Evolutionary conservation across 768 basidiomycete genomes (phyloP).

Genomic region (Baorangia bicolor): DNA sequence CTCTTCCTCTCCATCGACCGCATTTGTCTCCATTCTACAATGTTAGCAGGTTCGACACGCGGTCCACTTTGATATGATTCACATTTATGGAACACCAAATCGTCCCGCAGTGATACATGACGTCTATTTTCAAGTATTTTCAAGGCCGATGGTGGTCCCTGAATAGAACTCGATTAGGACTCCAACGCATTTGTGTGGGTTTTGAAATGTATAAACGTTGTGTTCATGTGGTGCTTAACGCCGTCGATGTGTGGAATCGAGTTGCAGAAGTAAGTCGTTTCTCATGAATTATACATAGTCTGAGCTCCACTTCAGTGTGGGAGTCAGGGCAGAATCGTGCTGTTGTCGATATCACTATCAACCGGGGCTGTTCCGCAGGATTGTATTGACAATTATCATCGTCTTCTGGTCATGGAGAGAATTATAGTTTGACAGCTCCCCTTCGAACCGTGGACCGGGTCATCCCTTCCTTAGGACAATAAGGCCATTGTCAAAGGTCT

Average conservation of each 20-base stretch:
- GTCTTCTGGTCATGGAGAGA: not conserved
- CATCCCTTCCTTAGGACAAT: not conserved
- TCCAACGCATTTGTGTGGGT: not conserved
- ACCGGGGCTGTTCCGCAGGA: not conserved
- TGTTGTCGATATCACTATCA: not conserved
- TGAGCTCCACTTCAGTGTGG: not conserved
- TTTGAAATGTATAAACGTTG: not conserved
- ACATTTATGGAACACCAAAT: not conserved
- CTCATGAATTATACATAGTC: not conserved
- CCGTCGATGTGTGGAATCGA: not conserved
- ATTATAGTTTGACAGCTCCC: not conserved
- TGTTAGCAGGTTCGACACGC: not conserved
- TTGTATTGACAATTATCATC: not conserved
- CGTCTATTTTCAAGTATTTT: not conserved
- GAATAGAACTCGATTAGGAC: not conserved
- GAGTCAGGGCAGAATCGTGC: not conserved
- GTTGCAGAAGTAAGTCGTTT: not conserved
- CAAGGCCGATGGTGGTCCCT: not conserved
- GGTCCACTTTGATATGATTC: not conserved
- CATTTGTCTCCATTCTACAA: not conserved
- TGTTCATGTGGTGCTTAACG: not conserved
- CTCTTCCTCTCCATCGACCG: not conserved
- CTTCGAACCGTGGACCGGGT: not conserved
- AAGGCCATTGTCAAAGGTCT: not conserved
- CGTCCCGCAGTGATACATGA: not conserved